Evolutionary conservation across 2,329 filamentous ascomycete genomes (phyloP).

Genomic region (Thielaviopsis populi): DNA sequence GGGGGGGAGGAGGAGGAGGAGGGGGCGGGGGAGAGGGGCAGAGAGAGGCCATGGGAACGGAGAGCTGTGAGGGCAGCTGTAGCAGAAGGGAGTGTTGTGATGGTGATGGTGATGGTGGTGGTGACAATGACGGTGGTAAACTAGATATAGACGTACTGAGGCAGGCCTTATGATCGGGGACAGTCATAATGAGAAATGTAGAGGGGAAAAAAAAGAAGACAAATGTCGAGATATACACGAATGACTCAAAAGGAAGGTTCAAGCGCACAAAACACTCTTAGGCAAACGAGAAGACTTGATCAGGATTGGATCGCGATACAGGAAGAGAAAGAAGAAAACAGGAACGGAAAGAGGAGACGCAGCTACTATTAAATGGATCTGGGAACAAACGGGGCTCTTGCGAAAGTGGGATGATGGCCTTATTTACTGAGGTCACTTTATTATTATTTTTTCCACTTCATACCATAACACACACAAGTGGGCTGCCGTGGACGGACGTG

Average conservation of each 20-base stretch:
- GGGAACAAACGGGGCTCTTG: constrained; percentile 11
- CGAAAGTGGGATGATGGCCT: constrained; percentile 5
- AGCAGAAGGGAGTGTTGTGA: neutral
- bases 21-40: constrained; percentile 36
- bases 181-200: constrained; percentile 30
- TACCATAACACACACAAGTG: neutral
- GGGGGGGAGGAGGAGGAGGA: neutral
- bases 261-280: constrained; percentile 14
- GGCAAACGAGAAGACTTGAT: constrained; percentile 8
- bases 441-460: neutral
- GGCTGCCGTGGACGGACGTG: constrained; percentile 1
- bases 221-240: constrained; percentile 9
- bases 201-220: constrained; percentile 8
- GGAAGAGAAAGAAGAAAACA: constrained; percentile 11
- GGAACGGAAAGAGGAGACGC: constrained; percentile 1
- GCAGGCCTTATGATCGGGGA: constrained; percentile 45
- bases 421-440: constrained; percentile 8
- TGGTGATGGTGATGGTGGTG: constrained; percentile 21
- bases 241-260: constrained; percentile 14
- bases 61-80: too few species aligned
- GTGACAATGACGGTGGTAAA: constrained; percentile 22
- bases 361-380: constrained; percentile 13
- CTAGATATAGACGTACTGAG: constrained; percentile 38
- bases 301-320: constrained; percentile 11
- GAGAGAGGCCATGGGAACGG: constrained; percentile 24